phyloP scores from a whole-genome alignment of 257 asterid genomes.

The Prunella vulgaris region DNA sequence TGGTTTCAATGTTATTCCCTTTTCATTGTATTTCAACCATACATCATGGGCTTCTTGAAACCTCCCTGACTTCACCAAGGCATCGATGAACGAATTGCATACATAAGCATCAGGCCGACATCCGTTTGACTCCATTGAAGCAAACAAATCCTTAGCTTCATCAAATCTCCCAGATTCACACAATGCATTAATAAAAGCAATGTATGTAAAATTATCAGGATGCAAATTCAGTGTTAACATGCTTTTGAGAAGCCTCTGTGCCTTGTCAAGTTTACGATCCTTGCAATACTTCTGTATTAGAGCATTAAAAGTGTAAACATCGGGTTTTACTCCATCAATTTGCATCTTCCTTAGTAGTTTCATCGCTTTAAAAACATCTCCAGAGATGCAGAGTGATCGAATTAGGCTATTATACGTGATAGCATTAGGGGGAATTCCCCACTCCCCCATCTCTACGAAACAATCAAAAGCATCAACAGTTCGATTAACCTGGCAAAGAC shows the following conservation, averaged over 20 bases:
- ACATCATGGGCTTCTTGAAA: constrained; percentile 54
- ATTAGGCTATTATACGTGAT: constrained; percentile 66
- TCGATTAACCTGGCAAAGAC: constrained; percentile 58
- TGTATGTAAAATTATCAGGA: constrained; percentile 73
- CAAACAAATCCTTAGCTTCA: constrained; percentile 61
- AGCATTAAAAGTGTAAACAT: constrained; percentile 75
- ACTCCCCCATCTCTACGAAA: constrained; percentile 63
- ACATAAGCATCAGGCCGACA: constrained; percentile 59
- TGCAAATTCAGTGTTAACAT: constrained; percentile 56
- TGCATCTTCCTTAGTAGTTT: constrained; percentile 68
- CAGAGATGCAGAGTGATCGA: constrained; percentile 57
- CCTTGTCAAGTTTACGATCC: constrained; percentile 56
- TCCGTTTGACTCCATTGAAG: constrained; percentile 69
- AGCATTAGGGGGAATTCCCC: constrained; percentile 76
- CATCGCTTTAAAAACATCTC: constrained; percentile 56
- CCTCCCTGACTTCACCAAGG: constrained; percentile 47
- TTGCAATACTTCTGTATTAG: constrained; percentile 59
- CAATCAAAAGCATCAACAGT: constrained; percentile 78
- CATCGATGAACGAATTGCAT: constrained; percentile 47
- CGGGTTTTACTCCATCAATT: constrained; percentile 57
- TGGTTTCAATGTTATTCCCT: constrained; percentile 45
- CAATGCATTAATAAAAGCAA: constrained; percentile 60
- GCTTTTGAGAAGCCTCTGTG: constrained; percentile 62
- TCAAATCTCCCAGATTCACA: constrained; percentile 56
- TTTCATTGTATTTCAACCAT: constrained; percentile 40